A percentile compares a stretch with the other conserved stretches of the same genome.
Conservation (phyloP, 768 basidiomycete species). For the Exidia glandulosa region DNA sequence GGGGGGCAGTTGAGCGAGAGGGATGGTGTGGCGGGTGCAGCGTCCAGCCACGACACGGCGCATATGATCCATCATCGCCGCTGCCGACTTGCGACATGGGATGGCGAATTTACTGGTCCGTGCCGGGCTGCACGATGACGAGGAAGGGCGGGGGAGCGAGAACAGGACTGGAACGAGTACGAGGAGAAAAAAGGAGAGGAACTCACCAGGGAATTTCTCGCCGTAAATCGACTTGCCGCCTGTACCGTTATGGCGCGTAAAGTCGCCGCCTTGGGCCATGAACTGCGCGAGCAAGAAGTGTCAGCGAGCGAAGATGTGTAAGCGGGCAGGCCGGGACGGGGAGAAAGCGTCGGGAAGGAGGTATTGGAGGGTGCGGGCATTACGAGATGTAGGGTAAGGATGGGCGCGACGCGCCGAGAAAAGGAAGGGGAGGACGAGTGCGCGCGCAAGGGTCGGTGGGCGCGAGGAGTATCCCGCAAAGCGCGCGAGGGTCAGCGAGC, state of each 20-base stretch:
- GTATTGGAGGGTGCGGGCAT: no score
- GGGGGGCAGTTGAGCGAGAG: no score
- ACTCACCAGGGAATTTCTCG: constrained; percentile 48
- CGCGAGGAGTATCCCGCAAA: no score
- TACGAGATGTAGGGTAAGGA: no score
- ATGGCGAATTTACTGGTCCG: constrained; percentile 13
- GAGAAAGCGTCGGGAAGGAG: no score
- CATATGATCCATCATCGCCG: constrained; percentile 12
- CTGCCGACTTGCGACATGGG: neutral
- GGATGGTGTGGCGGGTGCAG: no score
- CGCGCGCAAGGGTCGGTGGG: constrained; percentile 16
- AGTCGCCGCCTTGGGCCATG: constrained; percentile 90
- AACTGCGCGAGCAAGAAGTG: no score
- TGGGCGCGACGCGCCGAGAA: constrained; percentile 67
- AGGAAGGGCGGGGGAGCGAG: no score
- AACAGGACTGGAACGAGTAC: no score
- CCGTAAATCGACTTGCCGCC: constrained; percentile 78
- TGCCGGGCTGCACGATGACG: constrained; percentile 5
- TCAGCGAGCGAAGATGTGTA: neutral
- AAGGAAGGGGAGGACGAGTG: constrained; percentile 32
- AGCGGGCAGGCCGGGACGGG: no score
- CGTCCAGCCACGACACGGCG: constrained; percentile 5
- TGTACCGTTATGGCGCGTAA: constrained; percentile 56
- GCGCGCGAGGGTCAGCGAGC: no score
- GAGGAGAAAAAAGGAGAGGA: neutral